Conservation (phyloP, 495 filamentous ascomycete genomes). For the Xylaria acuta region DNA sequence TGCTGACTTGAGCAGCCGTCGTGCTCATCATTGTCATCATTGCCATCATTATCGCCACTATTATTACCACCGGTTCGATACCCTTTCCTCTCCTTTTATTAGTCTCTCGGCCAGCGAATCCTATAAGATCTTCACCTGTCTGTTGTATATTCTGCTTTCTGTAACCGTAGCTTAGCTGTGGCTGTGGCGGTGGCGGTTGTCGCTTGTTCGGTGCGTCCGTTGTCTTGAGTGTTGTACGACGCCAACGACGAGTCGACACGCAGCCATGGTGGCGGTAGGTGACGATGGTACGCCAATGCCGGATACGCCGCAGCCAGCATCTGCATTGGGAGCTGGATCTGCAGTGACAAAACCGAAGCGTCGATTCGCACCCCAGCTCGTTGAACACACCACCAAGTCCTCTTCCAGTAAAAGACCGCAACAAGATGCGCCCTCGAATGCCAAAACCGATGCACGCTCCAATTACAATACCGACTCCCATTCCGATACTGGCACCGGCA, state of each 20-base stretch:
- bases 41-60: not conserved
- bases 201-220: not conserved
- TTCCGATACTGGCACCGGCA: not conserved
- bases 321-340: conserved; percentile 1
- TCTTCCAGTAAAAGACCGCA: conserved; percentile 30
- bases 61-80: conserved; percentile 9
- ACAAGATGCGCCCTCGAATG: not conserved
- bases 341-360: conserved; percentile 45
- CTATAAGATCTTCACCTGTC: not conserved
- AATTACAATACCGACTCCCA: not conserved
- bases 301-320: conserved; percentile 13
- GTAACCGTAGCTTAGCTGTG: conserved; percentile 1
- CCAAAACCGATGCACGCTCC: not conserved
- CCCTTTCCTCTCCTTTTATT: not conserved
- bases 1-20: not conserved
- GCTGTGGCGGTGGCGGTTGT: not conserved
- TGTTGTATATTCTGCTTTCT: not conserved
- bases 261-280: conserved; percentile 23
- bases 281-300: conserved; percentile 14
- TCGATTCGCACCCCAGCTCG: conserved; percentile 60
- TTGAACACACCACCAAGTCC: conserved; percentile 61
- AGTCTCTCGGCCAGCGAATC: not conserved
- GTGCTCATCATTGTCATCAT: conserved; percentile 4
- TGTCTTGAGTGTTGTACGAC: conserved; percentile 4
- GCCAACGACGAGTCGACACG: not conserved